Base-by-base conservation (phyloP, 495 filamentous ascomycete species). In the Filosporella fistucella region DNA sequence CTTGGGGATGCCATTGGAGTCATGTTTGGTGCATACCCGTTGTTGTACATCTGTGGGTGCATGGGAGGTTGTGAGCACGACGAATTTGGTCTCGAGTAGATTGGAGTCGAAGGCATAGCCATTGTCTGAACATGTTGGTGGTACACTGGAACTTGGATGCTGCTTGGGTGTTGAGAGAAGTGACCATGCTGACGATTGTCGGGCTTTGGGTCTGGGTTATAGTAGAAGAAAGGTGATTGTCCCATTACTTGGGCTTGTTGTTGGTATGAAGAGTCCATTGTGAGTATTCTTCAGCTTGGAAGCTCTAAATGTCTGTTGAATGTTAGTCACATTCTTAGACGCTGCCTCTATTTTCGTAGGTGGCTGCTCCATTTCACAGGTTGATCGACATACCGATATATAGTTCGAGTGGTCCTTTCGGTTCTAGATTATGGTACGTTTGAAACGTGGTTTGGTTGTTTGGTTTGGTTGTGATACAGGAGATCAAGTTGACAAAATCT, bases 171-270 rank as follows among this genome's bases (percentile, higher is more conserved):
- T 43, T 82, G 80, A 51, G 83, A 78, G 74, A 89, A 95, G 62
- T 88, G 86, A 24, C 85, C 83, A 62, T 91, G 87, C 58, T 89
- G 86, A 60, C 83, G 71, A 61, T 76, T 79, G 63, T 95, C 86
- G 36, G 78, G 71, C 61, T 76, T 83, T 36, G 82, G 77, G 45
- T 91, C 88, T 47, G 84, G 84, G 54, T 80, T 84, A 69, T 95
- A 97, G 75, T 91, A 96, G 80, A 86, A 90, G 76, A 94, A 96
- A 14, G 86, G 71, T 43, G 87, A 75, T 61, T 88, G 87, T 35
- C 81, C 85, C 74, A 85, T 85, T 60, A 74, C 61, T 42, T 75
- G 80, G 49, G 72, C 60, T n/a, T n/a, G n/a, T 17, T 61, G 57
- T 39, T 33, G 11, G 46, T 51, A 55, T 51, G 52, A 54, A 20